phyloP scores from a whole-genome alignment of 768 basidiomycete species.

The Macrolepiota fuliginosa region DNA sequence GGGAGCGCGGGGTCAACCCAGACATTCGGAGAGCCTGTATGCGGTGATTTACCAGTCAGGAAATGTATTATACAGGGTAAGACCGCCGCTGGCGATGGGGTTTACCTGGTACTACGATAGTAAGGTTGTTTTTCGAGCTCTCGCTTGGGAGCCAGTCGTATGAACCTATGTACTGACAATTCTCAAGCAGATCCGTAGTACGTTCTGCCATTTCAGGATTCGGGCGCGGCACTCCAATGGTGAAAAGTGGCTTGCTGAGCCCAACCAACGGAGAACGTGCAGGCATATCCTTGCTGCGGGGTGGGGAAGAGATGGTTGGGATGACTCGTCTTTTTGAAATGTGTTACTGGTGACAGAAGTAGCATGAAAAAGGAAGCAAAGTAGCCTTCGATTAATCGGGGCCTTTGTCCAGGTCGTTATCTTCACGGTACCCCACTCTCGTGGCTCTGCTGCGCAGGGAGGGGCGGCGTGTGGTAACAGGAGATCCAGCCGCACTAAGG shows the following conservation, averaged over 20 bases:
- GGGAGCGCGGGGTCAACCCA: slow-evolving; percentile 52
- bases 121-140: slow-evolving; percentile 32
- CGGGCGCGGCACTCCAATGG: background rate
- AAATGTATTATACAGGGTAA: background rate
- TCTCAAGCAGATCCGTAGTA: slow-evolving; percentile 24
- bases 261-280: background rate
- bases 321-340: no score
- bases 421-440: no score
- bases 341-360: no score
- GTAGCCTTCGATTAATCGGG: no score
- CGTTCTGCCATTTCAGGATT: background rate
- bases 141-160: slow-evolving; percentile 47
- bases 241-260: background rate
- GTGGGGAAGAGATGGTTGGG: background rate
- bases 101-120: slow-evolving; percentile 50
- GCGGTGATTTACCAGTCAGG: background rate
- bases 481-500: no score
- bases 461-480: background rate
- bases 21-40: slow-evolving; percentile 55
- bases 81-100: background rate
- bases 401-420: no score
- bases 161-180: slow-evolving; percentile 41
- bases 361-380: no score
- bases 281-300: background rate
- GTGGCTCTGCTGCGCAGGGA: no score